Base-by-base conservation (phyloP, 2,329 filamentous ascomycete genomes). In the Juglanconis oblonga region DNA sequence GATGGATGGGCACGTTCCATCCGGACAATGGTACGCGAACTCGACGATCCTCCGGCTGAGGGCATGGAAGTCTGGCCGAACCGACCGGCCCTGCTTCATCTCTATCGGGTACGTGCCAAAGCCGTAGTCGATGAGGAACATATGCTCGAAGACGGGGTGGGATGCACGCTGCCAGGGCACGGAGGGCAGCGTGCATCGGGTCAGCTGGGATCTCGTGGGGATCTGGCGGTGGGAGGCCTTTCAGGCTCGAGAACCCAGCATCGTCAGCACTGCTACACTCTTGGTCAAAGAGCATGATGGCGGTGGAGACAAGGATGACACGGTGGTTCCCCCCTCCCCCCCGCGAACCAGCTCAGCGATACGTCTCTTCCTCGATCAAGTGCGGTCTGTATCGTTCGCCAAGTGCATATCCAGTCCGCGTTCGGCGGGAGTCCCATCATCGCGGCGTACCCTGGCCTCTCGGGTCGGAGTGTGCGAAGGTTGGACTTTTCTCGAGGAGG, bases 81-180 rank as follows among this genome's bases (percentile, higher is more conserved):
- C 31, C 24, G 24, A 40, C 4, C 17, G 17, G 33, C 31, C 13
- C n/a, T 38, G 11, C 42, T 31, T 11, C 9, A 3, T 8, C 32
- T 54, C 42, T 36, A 55, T 38, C 35, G 51, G 57, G 14, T 54
- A 33, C 29, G 44, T 51, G 4, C 50, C 57, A 40, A 59, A 44
- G 14, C 57, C 57, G 35, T 59, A 59, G 42, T 59, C 57, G 35
- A 59, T 42, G 9, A 59, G 51, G 33, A 59, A 17, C 57, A 59
- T 59, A 14, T 59, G 57, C 24, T 59, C 57, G 14, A 55, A 36
- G n/a, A 59, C 33, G 29, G 57, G 51, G 31, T 5, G 13, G 32
- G 50, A 45, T n/a, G 47, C 13, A n/a, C n/a, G n/a, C n/a, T n/a
- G n/a, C n/a, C n/a, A n/a, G n/a, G n/a, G n/a, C n/a, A n/a, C n/a